Base-by-base conservation (phyloP, 768 basidiomycete species). In the Kwoniella sp. region DNA sequence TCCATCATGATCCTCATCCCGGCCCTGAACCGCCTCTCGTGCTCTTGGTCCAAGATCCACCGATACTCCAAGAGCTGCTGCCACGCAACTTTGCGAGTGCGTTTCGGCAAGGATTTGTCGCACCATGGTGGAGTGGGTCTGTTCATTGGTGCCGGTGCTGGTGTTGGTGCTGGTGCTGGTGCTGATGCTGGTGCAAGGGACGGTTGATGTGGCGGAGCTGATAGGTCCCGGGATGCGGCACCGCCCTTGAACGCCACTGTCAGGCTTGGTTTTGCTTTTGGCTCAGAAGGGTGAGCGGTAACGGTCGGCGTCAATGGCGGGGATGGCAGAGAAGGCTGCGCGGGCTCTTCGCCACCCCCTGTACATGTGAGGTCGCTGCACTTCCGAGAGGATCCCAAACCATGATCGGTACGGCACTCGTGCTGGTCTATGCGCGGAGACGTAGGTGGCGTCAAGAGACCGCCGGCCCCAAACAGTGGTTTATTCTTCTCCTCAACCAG, bases 21-120 rank as follows among this genome's bases (percentile, higher is more conserved):
- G 1, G 41, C 5, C 22, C 64, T 53, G 38, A 65, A 65, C 29
- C 64, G 30, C n/a, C 58, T 29, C 26, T 65, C 64, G 7, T 59
- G 50, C 41, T 65, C 64, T n/a, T 47, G 50, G 12, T 65, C 58
- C 17, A 65, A 29, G 7, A 65, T 54, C 58, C 57, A 65, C 17
- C 31, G 29, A 28, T 59, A 28, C 45, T 60, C 58, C 2, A 65
- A 12, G 8, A 60, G 30, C 11, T 48, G 50, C n/a, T 52, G 31
- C 20, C 29, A 56, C 1, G 29, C 38, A 2, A 45, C 22, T 13
- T 54, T 65, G 34, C 63, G 56, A 5, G 22, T 13, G 25, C 23
- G 29, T 31, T 52, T 65, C 29, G 48, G 13, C 15, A 51, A 23
- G 2, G 48, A 53, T 28, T 61, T 61, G 28, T 51, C 48, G 17